Evolutionary conservation across 1,284 basidiomycete species (phyloP), one percentile per base, ranked within the genome.

Genomic region (Amylostereum areolatum): DNA sequence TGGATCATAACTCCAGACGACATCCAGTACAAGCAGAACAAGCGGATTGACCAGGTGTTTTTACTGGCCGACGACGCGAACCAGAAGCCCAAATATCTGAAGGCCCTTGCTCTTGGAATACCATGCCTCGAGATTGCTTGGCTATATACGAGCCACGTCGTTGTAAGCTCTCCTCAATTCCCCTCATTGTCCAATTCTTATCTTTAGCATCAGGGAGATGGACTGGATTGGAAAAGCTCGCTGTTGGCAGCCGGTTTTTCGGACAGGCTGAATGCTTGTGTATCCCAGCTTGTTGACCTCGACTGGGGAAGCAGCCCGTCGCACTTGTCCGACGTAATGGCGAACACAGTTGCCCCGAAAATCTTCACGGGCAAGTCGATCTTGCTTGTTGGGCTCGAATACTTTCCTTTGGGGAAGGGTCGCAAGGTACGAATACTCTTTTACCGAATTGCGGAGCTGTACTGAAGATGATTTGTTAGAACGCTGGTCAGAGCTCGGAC

Each of bases 101-200:
- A 85, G 4, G 89, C 92, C 5, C 74, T 96, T 30, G 90, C 88
- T 0, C 69, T 92, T 29, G 92, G 92, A 5, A 82, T 96, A 44
- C 93, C 92, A 1, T 92, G 90, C 57, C 60, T 96, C n/a, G 77
- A 77, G 0, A 63, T 75, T 3, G 66, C 74, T 2, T 94, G 84
- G 78, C 58, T 91, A 12, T 59, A 73, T 8, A 72, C 75, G 27
- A 72, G 71, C 30, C 62, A 72, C 33, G 54, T 60, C 11, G 58
- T 57, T 52, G 78, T 79, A 58, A 62, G 76, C 18, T 18, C 18
- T 59, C 27, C 29, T 40, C 46, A 29, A 34, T 51, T 36, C 41
- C 5, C 42, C 24, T 1, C 9, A 44, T 4, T 29, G 5, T 36
- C 37, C 29, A 5, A 40, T 25, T 27, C 40, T 25, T 10, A 44